Evolutionary conservation across 2,329 filamentous ascomycete genomes (phyloP), one percentile per base, ranked within the genome.

Genomic region (Plectosphaerella sp.): DNA sequence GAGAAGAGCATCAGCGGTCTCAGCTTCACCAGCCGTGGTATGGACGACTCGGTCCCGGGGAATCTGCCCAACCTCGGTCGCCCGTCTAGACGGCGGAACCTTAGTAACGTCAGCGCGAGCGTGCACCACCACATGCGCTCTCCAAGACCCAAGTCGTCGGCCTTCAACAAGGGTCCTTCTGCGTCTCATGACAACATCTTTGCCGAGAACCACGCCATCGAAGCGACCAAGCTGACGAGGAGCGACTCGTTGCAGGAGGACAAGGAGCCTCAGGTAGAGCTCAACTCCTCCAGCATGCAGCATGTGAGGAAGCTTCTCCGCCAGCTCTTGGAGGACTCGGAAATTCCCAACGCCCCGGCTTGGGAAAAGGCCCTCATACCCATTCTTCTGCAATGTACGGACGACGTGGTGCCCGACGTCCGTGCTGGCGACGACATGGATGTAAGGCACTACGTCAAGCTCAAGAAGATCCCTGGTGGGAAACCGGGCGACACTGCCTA

Each of bases 381-480:
- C 0, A 95, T 99, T 49, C 78, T 99, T 18, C 76, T 97, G 20
- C 88, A 88, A 60, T 94, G 92, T 57, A 95, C 93, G 0, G 91
- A 97, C 58, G 94, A 97, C 64, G 92, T 99, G 4, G 88, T 95
- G 57, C 94, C 94, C 1, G 89, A 97, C 66, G 89, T 97, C 45
- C 87, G 91, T 52, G 82, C 84, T 51, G 92, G 91, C 25, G 94
- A 99, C 67, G 89, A 94, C 64, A 97, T 99, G 78, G 94, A 99
- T 66, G 94, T 99, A 54, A 83, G 94, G 4, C 92, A 97, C 66
- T 99, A 97, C 64, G 91, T 99, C 57, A 99, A 99, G 66, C 73
- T 99, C 28, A 99, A 99, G 67, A 96, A 95, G 65, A 94, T 99
- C 12, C 89, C 92, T 1, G 93, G 94, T 15, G 93, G 92, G 15